A percentile compares a stretch with the other conserved stretches of the same genome.
Evolutionary conservation across 495 filamentous ascomycete genomes (phyloP).

Genomic region (Neurospora cerealis): DNA sequence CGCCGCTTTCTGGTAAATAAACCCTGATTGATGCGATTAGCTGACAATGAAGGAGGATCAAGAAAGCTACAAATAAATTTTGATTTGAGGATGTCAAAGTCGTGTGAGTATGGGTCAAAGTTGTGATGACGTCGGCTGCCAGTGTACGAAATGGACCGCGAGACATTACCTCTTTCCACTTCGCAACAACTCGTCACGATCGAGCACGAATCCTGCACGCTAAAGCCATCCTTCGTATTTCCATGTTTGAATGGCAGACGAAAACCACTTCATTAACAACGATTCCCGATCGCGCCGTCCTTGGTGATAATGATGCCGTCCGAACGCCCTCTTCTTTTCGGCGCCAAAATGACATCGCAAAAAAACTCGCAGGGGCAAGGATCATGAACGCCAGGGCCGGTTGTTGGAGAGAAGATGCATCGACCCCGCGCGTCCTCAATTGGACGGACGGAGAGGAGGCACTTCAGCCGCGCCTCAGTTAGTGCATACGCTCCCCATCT

Average conservation of each 20-base stretch:
- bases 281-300: neutral
- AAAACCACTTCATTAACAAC: neutral
- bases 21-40: no score
- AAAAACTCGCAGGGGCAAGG: neutral
- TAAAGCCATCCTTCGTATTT: neutral
- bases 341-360: neutral
- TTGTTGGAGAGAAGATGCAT: neutral
- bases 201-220: neutral
- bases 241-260: neutral
- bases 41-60: no score
- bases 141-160: neutral
- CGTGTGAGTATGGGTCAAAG: neutral
- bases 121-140: neutral
- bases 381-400: neutral
- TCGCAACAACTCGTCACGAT: no score
- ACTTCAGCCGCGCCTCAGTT: neutral
- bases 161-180: neutral
- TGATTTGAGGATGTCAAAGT: neutral
- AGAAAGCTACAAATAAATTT: neutral
- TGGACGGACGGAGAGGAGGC: neutral
- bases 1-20: no score
- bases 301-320: neutral
- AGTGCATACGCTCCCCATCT: neutral
- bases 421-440: neutral
- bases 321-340: neutral